phyloP scores from a whole-genome alignment of 305 asterid genomes.

The Fraxinus platypoda region DNA sequence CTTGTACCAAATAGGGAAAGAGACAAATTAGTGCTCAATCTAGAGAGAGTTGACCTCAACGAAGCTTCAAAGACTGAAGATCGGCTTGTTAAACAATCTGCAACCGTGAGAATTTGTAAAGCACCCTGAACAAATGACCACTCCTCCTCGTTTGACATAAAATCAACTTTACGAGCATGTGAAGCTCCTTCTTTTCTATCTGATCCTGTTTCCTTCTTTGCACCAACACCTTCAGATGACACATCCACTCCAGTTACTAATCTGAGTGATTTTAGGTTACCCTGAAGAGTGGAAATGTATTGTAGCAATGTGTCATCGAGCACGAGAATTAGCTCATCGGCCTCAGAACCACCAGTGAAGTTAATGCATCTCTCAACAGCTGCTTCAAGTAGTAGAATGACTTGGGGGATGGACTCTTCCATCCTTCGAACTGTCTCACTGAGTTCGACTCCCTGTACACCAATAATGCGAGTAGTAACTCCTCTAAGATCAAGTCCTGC shows the following conservation, averaged over 20 bases:
- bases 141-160: conserved; percentile 84
- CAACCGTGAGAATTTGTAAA: conserved; percentile 88
- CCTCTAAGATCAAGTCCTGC: conserved; percentile 92
- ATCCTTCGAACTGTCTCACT: conserved; percentile 96
- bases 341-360: conserved; percentile 96
- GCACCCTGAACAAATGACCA: conserved; percentile 99
- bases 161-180: conserved; percentile 64
- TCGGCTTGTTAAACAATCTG: conserved; percentile 90
- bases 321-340: conserved; percentile 82
- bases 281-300: conserved; percentile 84
- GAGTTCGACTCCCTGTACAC: conserved; percentile 96
- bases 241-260: conserved; percentile 81
- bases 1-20: conserved; percentile 59
- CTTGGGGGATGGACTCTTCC: conserved; percentile 95
- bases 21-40: conserved; percentile 86
- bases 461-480: conserved; percentile 82
- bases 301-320: conserved; percentile 85
- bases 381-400: conserved; percentile 86
- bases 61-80: conserved; percentile 97
- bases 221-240: conserved; percentile 41
- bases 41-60: conserved; percentile 86
- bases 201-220: conserved; percentile 73
- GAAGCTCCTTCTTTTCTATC: conserved; percentile 71
- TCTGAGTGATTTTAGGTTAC: conserved; percentile 80
- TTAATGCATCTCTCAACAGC: conserved; percentile 94